Conservation (phyloP, 2,329 filamentous ascomycete genomes). For the Mycogone perniciosa region DNA sequence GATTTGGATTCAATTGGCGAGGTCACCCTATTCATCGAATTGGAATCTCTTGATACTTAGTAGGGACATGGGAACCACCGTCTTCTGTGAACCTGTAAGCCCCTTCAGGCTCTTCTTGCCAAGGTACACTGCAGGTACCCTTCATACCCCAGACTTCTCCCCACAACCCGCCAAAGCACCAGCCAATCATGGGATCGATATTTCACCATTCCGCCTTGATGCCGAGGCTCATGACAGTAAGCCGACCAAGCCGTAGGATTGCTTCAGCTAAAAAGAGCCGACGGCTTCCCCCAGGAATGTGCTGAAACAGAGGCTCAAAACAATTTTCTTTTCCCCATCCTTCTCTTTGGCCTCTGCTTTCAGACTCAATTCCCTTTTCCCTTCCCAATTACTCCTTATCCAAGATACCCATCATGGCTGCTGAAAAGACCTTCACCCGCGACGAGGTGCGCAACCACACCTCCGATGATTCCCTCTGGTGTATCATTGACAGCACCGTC, state of each 20-base stretch:
- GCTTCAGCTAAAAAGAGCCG: background rate
- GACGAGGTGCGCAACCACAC: constrained; percentile 70
- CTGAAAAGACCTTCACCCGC: constrained; percentile 48
- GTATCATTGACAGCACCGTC: constrained; percentile 79
- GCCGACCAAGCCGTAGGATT: too few species aligned
- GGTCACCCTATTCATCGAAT: too few species aligned
- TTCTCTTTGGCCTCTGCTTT: background rate
- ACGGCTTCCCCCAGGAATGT: background rate
- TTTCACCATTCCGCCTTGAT: constrained; percentile 1
- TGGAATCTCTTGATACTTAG: too few species aligned
- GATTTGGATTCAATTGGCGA: too few species aligned
- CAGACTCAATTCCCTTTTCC: background rate
- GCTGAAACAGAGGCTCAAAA: background rate
- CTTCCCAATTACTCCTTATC: background rate
- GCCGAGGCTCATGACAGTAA: background rate
- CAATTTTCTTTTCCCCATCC: background rate
- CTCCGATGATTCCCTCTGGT: constrained; percentile 69
- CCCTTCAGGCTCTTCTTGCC: too few species aligned
- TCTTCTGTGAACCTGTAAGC: too few species aligned
- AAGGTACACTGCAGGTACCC: too few species aligned
- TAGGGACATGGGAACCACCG: too few species aligned
- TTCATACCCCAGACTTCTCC: background rate
- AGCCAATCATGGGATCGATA: background rate
- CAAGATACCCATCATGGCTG: constrained; percentile 23
- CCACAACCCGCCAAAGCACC: background rate